A percentile compares a stretch with the other conserved stretches of the same genome.
phyloP scores from a whole-genome alignment of 306 rosid species.

The Dicorynia guianensis region DNA sequence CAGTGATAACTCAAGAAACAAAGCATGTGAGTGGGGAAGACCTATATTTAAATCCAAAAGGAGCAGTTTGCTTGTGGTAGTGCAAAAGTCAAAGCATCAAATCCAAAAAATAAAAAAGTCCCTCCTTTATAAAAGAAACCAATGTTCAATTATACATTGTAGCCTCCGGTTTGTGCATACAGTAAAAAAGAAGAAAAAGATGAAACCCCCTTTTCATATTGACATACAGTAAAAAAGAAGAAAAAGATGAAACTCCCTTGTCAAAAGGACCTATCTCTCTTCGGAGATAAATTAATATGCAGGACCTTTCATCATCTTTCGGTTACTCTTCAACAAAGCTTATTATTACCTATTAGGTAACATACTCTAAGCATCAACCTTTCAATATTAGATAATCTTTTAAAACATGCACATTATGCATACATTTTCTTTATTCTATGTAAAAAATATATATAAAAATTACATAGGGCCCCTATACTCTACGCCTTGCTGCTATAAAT shows the following conservation, averaged over 20 bases:
- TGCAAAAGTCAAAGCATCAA: conserved; percentile 92
- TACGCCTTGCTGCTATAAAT: no score
- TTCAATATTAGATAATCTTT: not conserved
- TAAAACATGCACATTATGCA: not conserved
- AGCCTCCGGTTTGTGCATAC: conserved; percentile 46
- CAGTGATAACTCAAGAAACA: conserved; percentile 84
- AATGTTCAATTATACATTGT: conserved; percentile 51
- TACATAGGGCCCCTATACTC: no score
- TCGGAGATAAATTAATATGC: conserved; percentile 45
- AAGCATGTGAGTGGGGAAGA: conserved; percentile 95
- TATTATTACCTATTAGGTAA: not conserved
- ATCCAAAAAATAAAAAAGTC: conserved; percentile 63
- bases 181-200: conserved; percentile 29
- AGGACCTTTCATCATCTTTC: conserved; percentile 29
- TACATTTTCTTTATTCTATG: no score
- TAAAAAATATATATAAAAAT: no score
- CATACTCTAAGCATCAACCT: not conserved
- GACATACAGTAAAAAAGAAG: conserved; percentile 18
- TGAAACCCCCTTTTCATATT: conserved; percentile 34
- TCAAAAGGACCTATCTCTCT: conserved; percentile 43
- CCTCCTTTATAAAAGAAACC: conserved; percentile 50
- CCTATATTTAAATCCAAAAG: conserved; percentile 80
- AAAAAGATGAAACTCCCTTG: conserved; percentile 29
- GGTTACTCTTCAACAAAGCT: not conserved
- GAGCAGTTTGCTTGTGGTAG: conserved; percentile 71